These are phyloP conservation scores for Isoetes engelmannii DNA, from an alignment of 83 land plant genomes.

Conservation along the genomic window DNA sequence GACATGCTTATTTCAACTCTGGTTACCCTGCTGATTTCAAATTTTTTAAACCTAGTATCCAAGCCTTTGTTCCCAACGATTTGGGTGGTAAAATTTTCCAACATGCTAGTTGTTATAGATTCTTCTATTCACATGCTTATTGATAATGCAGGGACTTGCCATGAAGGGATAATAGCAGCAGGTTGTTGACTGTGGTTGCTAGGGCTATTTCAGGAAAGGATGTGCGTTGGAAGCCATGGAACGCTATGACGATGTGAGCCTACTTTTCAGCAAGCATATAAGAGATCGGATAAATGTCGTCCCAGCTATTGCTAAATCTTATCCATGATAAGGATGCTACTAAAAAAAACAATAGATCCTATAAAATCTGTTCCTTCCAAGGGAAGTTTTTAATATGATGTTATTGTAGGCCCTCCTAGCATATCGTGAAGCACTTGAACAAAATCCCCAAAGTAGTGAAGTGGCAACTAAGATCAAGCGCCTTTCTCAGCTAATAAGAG, in stretches of 20 bases:
- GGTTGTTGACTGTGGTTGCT: constrained; percentile 24
- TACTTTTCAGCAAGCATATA: not conserved
- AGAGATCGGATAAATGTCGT: not conserved
- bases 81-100: too few relatives aligned
- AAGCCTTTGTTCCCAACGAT: too few relatives aligned
- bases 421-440: constrained; percentile 64
- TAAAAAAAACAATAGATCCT: not conserved
- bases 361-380: not conserved
- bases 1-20: too few relatives aligned
- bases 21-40: too few relatives aligned
- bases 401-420: constrained; percentile 68
- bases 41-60: too few relatives aligned
- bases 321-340: not conserved
- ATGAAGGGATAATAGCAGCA: constrained; percentile 17
- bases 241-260: constrained; percentile 53
- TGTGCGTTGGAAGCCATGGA: constrained; percentile 93
- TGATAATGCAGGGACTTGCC: constrained; percentile 1
- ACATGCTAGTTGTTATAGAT: too few relatives aligned
- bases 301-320: not conserved
- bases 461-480: constrained; percentile 78
- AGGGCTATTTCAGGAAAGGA: constrained; percentile 99
- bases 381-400: too few relatives aligned
- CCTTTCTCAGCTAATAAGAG: constrained; percentile 59
- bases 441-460: constrained; percentile 82
- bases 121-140: not conserved